Evolutionary conservation across 129 eudicot genomes (phyloP).

Genomic region (Apium graveolens): DNA sequence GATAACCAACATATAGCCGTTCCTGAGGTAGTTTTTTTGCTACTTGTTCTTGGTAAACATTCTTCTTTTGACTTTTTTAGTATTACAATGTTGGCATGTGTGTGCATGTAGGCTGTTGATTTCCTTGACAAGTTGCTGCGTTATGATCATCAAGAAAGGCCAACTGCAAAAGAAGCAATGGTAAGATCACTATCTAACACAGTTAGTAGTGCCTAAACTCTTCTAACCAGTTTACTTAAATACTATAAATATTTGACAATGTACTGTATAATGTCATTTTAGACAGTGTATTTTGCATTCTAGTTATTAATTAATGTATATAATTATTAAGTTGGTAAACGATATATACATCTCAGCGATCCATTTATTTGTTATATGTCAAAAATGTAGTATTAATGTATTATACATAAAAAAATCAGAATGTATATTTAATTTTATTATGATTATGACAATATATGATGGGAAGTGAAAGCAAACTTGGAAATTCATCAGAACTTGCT

Average conservation of each 20-base stretch:
- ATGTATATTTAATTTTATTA: not conserved
- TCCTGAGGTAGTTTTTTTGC: conserved; percentile 53
- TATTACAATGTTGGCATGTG: conserved; percentile 6
- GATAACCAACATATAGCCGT: conserved; percentile 86
- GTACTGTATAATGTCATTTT: too few species aligned
- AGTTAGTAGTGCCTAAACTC: too few species aligned
- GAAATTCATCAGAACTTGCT: not conserved
- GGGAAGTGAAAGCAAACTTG: not conserved
- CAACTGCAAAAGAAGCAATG: conserved; percentile 96
- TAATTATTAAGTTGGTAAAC: too few species aligned
- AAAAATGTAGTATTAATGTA: not conserved
- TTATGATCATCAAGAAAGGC: conserved; percentile 93
- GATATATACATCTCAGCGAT: not conserved
- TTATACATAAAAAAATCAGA: not conserved
- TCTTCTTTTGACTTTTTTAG: not conserved
- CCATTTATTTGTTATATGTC: not conserved
- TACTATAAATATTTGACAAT: too few species aligned
- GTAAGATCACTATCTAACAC: conserved; percentile 25
- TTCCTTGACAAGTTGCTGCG: conserved; percentile 84
- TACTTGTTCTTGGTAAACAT: not conserved
- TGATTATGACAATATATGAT: not conserved
- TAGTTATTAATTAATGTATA: too few species aligned
- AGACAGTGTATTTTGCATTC: too few species aligned
- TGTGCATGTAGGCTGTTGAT: conserved; percentile 57
- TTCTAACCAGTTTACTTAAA: too few species aligned